phyloP scores from a whole-genome alignment of 2,329 filamentous ascomycete genomes.

The Drechslerella dactyloides region DNA sequence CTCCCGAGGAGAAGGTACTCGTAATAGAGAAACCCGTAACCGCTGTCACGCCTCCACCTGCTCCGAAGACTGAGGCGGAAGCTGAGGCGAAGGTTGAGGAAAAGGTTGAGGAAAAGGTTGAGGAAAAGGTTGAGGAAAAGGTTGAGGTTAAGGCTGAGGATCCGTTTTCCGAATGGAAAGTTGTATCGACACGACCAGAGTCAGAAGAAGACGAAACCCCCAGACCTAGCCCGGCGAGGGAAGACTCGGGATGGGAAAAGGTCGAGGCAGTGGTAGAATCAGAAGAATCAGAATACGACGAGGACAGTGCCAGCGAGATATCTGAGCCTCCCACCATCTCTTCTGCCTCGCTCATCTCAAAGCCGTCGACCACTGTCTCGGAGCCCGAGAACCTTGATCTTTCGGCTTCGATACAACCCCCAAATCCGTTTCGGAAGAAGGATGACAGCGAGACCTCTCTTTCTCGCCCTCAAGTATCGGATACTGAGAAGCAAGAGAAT shows the following conservation, averaged over 20 bases:
- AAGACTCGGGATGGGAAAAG: slow-evolving; percentile 14
- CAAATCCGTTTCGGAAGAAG: slow-evolving; percentile 44
- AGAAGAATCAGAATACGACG: slow-evolving; percentile 40
- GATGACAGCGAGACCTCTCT: slow-evolving; percentile 15
- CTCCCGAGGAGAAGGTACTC: slow-evolving; percentile 6
- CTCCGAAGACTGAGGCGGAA: neutral
- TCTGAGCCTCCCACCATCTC: slow-evolving; percentile 30
- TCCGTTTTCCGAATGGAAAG: slow-evolving; percentile 34
- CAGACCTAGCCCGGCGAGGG: neutral
- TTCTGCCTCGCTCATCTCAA: slow-evolving; percentile 21
- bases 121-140: too few species aligned
- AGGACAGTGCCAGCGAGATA: slow-evolving; percentile 29
- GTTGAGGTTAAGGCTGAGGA: slow-evolving; percentile 9
- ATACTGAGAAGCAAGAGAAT: slow-evolving; percentile 55
- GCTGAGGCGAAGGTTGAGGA: slow-evolving; percentile 19
- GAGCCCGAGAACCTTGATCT: slow-evolving; percentile 30
- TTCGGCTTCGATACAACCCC: slow-evolving; percentile 15
- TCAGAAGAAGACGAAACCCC: slow-evolving; percentile 5
- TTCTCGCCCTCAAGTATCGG: slow-evolving; percentile 43
- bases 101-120: slow-evolving; percentile 3
- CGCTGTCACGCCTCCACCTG: too few species aligned
- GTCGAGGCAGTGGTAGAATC: slow-evolving; percentile 32
- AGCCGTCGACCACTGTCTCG: slow-evolving; percentile 19
- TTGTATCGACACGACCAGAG: neutral
- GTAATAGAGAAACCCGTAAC: too few species aligned